Conservation (phyloP, 805 yeast genomes). For the Saturnispora diversa region DNA sequence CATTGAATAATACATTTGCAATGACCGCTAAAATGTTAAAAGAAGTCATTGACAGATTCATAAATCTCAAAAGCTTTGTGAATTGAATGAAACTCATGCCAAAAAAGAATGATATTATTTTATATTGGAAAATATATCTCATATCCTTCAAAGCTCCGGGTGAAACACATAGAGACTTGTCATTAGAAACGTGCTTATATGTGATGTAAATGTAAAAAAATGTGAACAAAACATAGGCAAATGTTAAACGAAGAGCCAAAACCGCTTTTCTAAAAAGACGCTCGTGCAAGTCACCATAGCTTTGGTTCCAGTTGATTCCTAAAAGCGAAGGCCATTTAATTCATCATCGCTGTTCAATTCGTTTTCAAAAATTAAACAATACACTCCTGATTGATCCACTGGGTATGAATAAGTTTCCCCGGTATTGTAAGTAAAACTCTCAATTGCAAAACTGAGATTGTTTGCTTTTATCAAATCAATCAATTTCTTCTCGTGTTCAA, state of each 20-base stretch:
- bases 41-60: slow-evolving; percentile 20
- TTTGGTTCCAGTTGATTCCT: slow-evolving; percentile 29
- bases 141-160: slow-evolving; percentile 15
- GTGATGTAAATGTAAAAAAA: slow-evolving; percentile 14
- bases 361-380: no score
- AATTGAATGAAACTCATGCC: slow-evolving; percentile 16
- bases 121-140: slow-evolving; percentile 22
- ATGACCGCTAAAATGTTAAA: slow-evolving; percentile 21
- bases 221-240: slow-evolving; percentile 17
- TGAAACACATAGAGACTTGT: slow-evolving; percentile 18
- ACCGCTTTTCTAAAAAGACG: slow-evolving; percentile 25
- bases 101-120: slow-evolving; percentile 19
- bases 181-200: slow-evolving; percentile 11
- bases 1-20: slow-evolving; percentile 19
- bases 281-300: slow-evolving; percentile 25
- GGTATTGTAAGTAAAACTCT: no score
- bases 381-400: no score
- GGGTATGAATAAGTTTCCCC: no score
- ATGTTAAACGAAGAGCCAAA: slow-evolving; percentile 17
- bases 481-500: no score
- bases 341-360: no score
- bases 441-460: no score
- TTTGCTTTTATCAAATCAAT: no score
- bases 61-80: slow-evolving; percentile 16
- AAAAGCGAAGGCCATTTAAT: no score